Conservation (phyloP, 768 basidiomycete genomes). For the Harrya chromipes region DNA sequence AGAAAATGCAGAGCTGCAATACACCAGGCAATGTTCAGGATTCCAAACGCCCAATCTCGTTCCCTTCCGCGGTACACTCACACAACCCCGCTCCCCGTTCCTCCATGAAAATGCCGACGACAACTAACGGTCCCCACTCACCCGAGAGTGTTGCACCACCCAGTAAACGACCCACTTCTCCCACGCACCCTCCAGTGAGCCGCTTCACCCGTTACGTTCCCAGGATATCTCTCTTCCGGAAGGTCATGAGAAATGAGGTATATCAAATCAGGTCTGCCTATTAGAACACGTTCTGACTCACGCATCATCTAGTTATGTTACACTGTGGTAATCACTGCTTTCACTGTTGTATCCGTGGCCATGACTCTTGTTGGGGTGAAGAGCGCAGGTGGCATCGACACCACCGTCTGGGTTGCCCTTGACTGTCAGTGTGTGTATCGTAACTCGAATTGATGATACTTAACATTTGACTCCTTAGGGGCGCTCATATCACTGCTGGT, state of each 20-base stretch:
- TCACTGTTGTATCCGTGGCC: constrained; percentile 46
- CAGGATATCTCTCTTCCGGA: constrained; percentile 49
- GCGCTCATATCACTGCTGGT: constrained; percentile 51
- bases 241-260: constrained; percentile 64
- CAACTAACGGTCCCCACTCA: constrained; percentile 6
- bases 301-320: constrained; percentile 43
- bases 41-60: neutral
- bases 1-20: neutral
- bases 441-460: neutral
- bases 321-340: constrained; percentile 50
- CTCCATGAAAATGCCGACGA: constrained; percentile 16
- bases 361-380: constrained; percentile 51
- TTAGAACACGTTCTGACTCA: neutral
- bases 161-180: constrained; percentile 14
- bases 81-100: constrained; percentile 2
- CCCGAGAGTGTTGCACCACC: constrained; percentile 9
- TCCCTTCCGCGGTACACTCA: constrained; percentile 6
- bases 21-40: neutral
- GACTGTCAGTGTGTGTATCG: constrained; percentile 45
- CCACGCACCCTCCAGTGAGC: constrained; percentile 36
- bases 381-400: constrained; percentile 41
- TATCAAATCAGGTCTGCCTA: neutral
- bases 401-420: constrained; percentile 50
- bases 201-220: constrained; percentile 49
- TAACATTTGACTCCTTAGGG: constrained; percentile 37